These are phyloP conservation scores for Trichoderma hamatum DNA, from an alignment of 2,329 filamentous ascomycete species.

Conservation along the genomic window DNA sequence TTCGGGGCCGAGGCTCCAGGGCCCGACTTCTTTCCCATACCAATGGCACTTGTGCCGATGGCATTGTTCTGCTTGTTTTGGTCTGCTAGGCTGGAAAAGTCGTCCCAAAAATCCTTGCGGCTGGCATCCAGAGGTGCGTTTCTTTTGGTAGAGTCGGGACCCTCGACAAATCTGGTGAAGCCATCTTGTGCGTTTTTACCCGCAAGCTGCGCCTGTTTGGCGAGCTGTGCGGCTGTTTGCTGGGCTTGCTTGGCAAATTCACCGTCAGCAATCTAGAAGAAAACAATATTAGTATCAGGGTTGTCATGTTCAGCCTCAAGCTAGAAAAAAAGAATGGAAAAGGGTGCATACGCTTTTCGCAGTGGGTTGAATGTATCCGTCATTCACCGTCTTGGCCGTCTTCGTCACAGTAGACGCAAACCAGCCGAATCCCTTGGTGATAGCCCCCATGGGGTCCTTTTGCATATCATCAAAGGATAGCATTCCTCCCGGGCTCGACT, in stretches of 20 bases:
- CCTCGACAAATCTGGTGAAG: conserved; percentile 88
- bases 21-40: conserved; percentile 51
- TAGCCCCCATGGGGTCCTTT: conserved; percentile 82
- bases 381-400: conserved; percentile 88
- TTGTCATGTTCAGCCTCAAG: background rate
- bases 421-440: conserved; percentile 95
- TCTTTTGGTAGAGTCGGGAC: conserved; percentile 51
- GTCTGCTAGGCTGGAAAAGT: conserved; percentile 74
- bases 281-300: conserved; percentile 31
- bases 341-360: conserved; percentile 50
- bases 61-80: conserved; percentile 53
- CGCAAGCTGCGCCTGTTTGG: conserved; percentile 66
- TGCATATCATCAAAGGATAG: conserved; percentile 86
- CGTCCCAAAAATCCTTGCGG: conserved; percentile 90
- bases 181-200: conserved; percentile 76
- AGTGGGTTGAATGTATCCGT: conserved; percentile 89
- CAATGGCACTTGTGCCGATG: conserved; percentile 64
- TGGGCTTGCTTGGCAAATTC: conserved; percentile 73
- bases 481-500: conserved; percentile 46
- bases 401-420: conserved; percentile 85
- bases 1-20: conserved; percentile 38
- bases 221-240: conserved; percentile 66
- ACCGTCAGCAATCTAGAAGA: conserved; percentile 70
- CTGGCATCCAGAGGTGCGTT: conserved; percentile 57
- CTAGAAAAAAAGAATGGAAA: too few species aligned